phyloP scores from a whole-genome alignment of 176 grass and related monocot species.

The Puccinellia tenuiflora region DNA sequence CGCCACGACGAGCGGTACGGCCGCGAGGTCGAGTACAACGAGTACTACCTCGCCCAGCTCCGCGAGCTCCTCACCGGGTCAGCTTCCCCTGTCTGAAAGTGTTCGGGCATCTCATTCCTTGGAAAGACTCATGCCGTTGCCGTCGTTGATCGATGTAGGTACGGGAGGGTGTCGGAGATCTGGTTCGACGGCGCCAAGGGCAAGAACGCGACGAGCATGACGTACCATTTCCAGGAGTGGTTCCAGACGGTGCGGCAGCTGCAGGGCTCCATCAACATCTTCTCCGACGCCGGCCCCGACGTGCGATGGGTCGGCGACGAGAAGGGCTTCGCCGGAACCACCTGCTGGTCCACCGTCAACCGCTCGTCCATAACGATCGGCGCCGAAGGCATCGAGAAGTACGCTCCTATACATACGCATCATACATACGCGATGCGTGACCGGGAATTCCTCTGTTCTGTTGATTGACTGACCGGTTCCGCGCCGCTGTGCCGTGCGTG shows the following conservation, averaged over 20 bases:
- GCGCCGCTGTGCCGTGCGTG: not conserved
- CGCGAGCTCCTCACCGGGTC: constrained; percentile 82
- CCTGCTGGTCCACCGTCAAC: constrained; percentile 91
- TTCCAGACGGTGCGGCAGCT: constrained; percentile 79
- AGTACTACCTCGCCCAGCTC: constrained; percentile 84
- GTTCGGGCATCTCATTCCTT: no score
- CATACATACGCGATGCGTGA: not conserved
- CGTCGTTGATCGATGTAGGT: constrained; percentile 24
- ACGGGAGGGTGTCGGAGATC: constrained; percentile 79
- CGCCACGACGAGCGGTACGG: constrained; percentile 76
- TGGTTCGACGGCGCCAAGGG: constrained; percentile 98
- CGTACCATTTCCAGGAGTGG: constrained; percentile 90
- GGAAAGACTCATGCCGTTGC: not conserved
- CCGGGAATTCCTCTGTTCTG: not conserved
- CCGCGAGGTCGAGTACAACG: constrained; percentile 64
- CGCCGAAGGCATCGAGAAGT: constrained; percentile 62
- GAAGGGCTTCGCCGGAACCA: constrained; percentile 58
- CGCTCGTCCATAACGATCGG: constrained; percentile 72
- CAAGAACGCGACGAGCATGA: constrained; percentile 72
- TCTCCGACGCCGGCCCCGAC: constrained; percentile 89
- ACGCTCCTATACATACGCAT: not conserved
- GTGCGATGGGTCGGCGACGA: constrained; percentile 96
- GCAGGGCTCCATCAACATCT: constrained; percentile 86
- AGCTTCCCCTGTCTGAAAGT: no score
- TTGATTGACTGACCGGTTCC: not conserved